phyloP scores from a whole-genome alignment of 192 early-diverging fungal species.

The Backusella parvicylindrica region DNA sequence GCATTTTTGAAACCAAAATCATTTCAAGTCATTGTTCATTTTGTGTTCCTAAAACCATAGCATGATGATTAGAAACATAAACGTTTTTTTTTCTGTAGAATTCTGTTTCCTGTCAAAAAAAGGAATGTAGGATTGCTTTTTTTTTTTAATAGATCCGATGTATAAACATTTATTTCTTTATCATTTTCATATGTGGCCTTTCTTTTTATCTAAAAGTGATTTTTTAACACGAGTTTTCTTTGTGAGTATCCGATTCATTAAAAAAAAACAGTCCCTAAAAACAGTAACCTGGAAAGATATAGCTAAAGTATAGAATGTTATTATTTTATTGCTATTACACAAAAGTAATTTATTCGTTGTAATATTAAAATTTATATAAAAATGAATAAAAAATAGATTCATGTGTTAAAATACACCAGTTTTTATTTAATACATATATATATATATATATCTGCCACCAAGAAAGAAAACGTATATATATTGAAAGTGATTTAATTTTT shows the following conservation, averaged over 20 bases:
- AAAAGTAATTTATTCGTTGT: neutral
- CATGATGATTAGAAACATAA: neutral
- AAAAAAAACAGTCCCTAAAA: neutral
- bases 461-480: neutral
- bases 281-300: neutral
- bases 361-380: neutral
- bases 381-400: neutral
- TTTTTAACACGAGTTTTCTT: constrained; percentile 1
- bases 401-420: neutral
- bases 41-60: neutral
- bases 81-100: neutral
- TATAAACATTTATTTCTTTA: neutral
- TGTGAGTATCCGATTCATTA: neutral
- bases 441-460: neutral
- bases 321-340: neutral
- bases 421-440: neutral
- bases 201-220: neutral
- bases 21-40: neutral
- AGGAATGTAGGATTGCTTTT: neutral
- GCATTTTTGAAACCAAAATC: too few relatives aligned
- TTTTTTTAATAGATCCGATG: neutral
- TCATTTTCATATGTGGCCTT: neutral
- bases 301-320: neutral
- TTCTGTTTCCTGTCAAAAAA: neutral
- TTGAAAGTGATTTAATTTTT: neutral